These are phyloP conservation scores for Fusarium stilboides DNA, from an alignment of 2,329 filamentous ascomycete genomes.

Conservation along the genomic window DNA sequence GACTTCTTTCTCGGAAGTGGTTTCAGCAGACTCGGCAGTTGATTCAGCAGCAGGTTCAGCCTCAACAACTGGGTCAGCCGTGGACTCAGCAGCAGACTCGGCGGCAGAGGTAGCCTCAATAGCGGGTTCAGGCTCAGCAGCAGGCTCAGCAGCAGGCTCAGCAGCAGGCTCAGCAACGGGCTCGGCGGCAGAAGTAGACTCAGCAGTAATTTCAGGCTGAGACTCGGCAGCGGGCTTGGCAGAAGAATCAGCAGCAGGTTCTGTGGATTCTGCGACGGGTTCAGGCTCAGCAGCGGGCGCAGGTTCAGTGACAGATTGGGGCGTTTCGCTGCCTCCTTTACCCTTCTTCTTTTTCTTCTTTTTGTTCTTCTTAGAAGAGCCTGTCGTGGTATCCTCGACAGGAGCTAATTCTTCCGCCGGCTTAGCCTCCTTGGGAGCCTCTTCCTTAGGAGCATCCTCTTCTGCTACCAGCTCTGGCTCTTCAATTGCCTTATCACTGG, in stretches of 20 bases:
- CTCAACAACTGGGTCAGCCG: background rate
- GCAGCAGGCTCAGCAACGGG: no score
- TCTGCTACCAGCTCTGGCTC: background rate
- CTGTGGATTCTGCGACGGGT: background rate
- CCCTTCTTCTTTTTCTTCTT: conserved; percentile 34
- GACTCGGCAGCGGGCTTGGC: background rate
- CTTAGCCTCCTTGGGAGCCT: conserved; percentile 1
- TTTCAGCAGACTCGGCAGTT: conserved; percentile 9
- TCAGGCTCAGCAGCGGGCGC: background rate
- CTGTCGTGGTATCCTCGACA: background rate
- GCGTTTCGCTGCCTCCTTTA: conserved; percentile 13
- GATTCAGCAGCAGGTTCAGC: conserved; percentile 6
- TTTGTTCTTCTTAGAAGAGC: conserved; percentile 18
- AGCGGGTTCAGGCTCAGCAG: background rate
- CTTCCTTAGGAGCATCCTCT: conserved; percentile 5
- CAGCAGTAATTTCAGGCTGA: background rate
- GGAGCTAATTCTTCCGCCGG: conserved; percentile 16
- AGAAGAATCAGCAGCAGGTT: conserved; percentile 2
- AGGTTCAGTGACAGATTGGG: background rate
- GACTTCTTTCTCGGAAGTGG: conserved; percentile 5
- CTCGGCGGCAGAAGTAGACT: background rate
- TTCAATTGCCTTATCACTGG: conserved; percentile 8
- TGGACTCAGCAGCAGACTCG: background rate
- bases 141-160: background rate
- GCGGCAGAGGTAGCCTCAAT: background rate